A percentile compares a stretch with the other conserved stretches of the same genome.
These are phyloP conservation scores for Monosporascus sp. DNA, from an alignment of 2,329 filamentous ascomycete species.

Conservation along the genomic window DNA sequence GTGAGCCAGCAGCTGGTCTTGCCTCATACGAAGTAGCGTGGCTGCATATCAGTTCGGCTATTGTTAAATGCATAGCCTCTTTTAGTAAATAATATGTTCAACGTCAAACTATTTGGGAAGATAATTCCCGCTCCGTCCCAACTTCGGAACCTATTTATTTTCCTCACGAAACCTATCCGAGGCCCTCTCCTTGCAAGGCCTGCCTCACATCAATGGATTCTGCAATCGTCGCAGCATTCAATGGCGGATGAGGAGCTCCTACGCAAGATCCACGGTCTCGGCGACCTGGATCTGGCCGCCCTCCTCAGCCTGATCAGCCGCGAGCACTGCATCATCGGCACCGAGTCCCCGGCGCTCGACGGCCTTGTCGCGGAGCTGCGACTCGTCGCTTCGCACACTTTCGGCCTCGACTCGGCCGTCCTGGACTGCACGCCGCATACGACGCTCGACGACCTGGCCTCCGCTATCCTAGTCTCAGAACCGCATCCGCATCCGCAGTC, in stretches of 20 bases:
- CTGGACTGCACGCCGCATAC: constrained; percentile 68
- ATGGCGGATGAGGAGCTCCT: constrained; percentile 61
- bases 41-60: too few species aligned
- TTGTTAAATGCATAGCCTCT: too few species aligned
- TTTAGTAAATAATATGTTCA: too few species aligned
- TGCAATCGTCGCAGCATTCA: constrained; percentile 12
- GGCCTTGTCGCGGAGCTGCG: constrained; percentile 69
- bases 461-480: constrained; percentile 46
- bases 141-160: too few species aligned
- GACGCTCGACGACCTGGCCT: constrained; percentile 75
- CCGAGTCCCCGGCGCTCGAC: constrained; percentile 55
- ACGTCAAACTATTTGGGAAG: too few species aligned
- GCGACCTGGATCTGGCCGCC: constrained; percentile 81
- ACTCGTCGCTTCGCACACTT: constrained; percentile 64
- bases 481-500: constrained; percentile 35
- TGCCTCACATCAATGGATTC: not conserved
- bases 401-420: constrained; percentile 64
- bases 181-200: too few species aligned
- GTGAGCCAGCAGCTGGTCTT: too few species aligned
- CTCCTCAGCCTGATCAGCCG: constrained; percentile 74
- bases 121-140: too few species aligned
- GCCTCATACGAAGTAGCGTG: too few species aligned
- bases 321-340: constrained; percentile 86
- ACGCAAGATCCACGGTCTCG: constrained; percentile 68
- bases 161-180: too few species aligned